A percentile compares a stretch with the other conserved stretches of the same genome.
Conservation (phyloP, 176 grass and related monocot species). For the Pharus latifolius region DNA sequence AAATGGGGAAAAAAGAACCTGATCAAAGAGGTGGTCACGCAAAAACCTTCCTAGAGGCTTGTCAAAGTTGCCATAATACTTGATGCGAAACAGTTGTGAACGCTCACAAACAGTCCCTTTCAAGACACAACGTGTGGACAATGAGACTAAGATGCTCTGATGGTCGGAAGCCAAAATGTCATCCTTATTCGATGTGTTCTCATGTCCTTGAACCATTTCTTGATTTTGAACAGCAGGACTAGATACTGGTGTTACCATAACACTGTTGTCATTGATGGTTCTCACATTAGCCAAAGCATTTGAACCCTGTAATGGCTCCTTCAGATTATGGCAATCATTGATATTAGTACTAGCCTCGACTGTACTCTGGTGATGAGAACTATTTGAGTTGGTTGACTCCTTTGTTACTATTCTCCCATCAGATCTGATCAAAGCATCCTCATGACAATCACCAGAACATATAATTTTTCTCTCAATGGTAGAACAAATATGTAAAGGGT, state of each 20-base stretch:
- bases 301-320: constrained; percentile 27
- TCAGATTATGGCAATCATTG: constrained; percentile 20
- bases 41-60: constrained; percentile 88
- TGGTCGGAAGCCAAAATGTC: constrained; percentile 70
- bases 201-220: constrained; percentile 35
- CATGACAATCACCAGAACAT: constrained; percentile 47
- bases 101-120: constrained; percentile 87
- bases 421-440: constrained; percentile 19
- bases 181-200: constrained; percentile 49
- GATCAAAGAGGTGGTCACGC: constrained; percentile 75
- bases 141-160: constrained; percentile 91
- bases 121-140: constrained; percentile 87
- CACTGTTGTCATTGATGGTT: constrained; percentile 2
- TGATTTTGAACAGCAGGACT: constrained; percentile 26
- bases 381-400: constrained; percentile 22
- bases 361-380: constrained; percentile 9
- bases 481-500: constrained; percentile 20
- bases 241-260: constrained; percentile 18
- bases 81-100: constrained; percentile 88
- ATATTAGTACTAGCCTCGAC: constrained; percentile 17
- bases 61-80: constrained; percentile 93
- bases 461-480: constrained; percentile 29
- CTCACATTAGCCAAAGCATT: constrained; percentile 18
- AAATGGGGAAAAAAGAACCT: constrained; percentile 40
- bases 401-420: background rate